Percentiles rank a stretch among this genome's conserved stretches.
These are phyloP conservation scores for Cephalotrichum gorgonifer DNA, from an alignment of 2,329 filamentous ascomycete species.

Conservation along the genomic window DNA sequence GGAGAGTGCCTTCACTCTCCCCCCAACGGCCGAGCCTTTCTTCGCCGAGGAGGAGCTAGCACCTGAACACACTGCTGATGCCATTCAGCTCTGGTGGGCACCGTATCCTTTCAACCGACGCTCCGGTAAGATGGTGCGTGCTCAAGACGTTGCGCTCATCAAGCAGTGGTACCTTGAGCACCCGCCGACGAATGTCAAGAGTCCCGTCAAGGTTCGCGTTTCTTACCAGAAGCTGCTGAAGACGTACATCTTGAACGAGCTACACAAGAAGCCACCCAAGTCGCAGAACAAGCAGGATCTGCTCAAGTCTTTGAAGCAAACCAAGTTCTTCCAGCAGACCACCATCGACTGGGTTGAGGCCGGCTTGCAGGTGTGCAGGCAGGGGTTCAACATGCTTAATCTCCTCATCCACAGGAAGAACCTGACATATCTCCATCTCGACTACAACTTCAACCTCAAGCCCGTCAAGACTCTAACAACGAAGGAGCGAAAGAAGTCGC, in stretches of 20 bases:
- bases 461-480: conserved; percentile 97
- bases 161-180: conserved; percentile 99
- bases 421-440: conserved; percentile 91
- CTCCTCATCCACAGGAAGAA: conserved; percentile 97
- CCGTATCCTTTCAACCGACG: conserved; percentile 91
- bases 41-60: conserved; percentile 81
- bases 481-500: conserved; percentile 98
- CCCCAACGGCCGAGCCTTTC: conserved; percentile 74
- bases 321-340: conserved; percentile 99
- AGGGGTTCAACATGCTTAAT: conserved; percentile 99
- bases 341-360: conserved; percentile 99
- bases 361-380: conserved; percentile 92
- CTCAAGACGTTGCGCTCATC: conserved; percentile 90
- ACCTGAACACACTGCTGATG: conserved; percentile 79
- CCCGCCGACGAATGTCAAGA: conserved; percentile 48
- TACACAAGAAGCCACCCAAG: conserved; percentile 93
- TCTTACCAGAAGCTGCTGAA: conserved; percentile 98
- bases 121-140: conserved; percentile 91
- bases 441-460: conserved; percentile 99
- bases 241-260: conserved; percentile 88
- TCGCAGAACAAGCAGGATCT: conserved; percentile 91
- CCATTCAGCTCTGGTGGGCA: conserved; percentile 95
- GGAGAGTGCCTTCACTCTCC: conserved; percentile 78
- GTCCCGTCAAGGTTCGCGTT: conserved; percentile 93
- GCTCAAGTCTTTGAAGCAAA: conserved; percentile 80